Conservation (phyloP, 768 basidiomycete genomes). For the Leucogyrophana mollusca region DNA sequence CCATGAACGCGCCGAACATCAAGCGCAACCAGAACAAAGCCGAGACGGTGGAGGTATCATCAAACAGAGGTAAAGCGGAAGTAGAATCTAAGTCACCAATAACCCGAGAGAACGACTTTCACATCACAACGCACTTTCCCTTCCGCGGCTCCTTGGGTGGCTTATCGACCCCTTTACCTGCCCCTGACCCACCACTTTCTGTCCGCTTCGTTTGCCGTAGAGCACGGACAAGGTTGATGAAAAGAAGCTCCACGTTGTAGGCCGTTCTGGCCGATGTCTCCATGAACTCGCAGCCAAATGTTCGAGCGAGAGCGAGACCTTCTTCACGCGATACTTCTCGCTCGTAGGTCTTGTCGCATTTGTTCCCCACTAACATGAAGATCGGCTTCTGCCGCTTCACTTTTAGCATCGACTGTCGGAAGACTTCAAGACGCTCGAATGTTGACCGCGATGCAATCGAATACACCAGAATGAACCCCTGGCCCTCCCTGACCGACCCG, state of each 20-base stretch:
- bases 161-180: conserved; percentile 36
- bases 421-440: conserved; percentile 87
- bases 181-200: conserved; percentile 47
- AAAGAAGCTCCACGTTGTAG: conserved; percentile 87
- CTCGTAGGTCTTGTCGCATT: conserved; percentile 88
- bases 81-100: conserved; percentile 65
- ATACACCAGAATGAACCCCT: conserved; percentile 97
- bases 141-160: conserved; percentile 45
- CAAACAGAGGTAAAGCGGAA: conserved; percentile 66
- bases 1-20: conserved; percentile 19
- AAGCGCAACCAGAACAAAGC: conserved; percentile 25
- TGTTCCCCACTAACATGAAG: conserved; percentile 96
- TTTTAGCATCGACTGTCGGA: conserved; percentile 85
- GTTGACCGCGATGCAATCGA: conserved; percentile 93
- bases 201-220: conserved; percentile 66
- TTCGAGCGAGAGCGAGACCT: conserved; percentile 75
- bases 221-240: conserved; percentile 82
- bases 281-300: conserved; percentile 90
- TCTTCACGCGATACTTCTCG: conserved; percentile 92
- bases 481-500: conserved; percentile 88
- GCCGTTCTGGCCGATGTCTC: conserved; percentile 98
- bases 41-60: conserved; percentile 69
- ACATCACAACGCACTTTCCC: conserved; percentile 78
- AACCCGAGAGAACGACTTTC: conserved; percentile 62
- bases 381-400: conserved; percentile 84